phyloP scores from a whole-genome alignment of 2,329 filamentous ascomycete species.

The Xylaria arbuscula region DNA sequence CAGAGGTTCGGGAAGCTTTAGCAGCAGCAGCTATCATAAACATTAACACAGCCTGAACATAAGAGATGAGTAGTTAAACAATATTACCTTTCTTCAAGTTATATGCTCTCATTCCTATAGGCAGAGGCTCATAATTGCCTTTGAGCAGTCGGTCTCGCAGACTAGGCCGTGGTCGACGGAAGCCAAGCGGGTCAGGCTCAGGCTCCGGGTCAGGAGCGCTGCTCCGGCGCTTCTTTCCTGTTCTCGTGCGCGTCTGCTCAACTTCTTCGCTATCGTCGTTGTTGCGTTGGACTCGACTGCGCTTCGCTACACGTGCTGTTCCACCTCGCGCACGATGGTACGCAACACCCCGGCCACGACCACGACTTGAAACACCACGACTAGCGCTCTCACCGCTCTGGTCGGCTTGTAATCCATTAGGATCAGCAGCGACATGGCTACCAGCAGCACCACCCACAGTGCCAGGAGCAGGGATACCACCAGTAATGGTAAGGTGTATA shows the following conservation, averaged over 20 bases:
- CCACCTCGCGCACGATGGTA: neutral
- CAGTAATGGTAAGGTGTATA: neutral
- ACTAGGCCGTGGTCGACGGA: slow-evolving; percentile 8
- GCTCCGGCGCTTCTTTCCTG: slow-evolving; percentile 4
- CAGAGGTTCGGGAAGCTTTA: neutral
- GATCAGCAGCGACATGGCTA: neutral
- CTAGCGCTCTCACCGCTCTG: neutral
- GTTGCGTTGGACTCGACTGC: neutral
- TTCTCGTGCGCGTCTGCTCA: neutral
- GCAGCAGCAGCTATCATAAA: slow-evolving; percentile 4
- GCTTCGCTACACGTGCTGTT: neutral
- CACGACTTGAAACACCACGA: neutral
- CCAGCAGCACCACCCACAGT: neutral
- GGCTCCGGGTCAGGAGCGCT: neutral
- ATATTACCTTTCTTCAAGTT: slow-evolving; percentile 24
- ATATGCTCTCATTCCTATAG: slow-evolving; percentile 26
- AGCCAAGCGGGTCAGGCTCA: neutral
- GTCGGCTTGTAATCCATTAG: neutral
- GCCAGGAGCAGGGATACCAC: neutral
- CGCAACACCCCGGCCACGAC: neutral
- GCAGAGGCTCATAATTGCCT: slow-evolving; percentile 21
- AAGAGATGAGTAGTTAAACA: neutral
- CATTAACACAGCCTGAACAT: neutral
- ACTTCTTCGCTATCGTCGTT: neutral
- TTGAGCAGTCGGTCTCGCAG: slow-evolving; percentile 29